Base-by-base conservation (phyloP, 306 rosid genomes). In the Sicyos edulis region DNA sequence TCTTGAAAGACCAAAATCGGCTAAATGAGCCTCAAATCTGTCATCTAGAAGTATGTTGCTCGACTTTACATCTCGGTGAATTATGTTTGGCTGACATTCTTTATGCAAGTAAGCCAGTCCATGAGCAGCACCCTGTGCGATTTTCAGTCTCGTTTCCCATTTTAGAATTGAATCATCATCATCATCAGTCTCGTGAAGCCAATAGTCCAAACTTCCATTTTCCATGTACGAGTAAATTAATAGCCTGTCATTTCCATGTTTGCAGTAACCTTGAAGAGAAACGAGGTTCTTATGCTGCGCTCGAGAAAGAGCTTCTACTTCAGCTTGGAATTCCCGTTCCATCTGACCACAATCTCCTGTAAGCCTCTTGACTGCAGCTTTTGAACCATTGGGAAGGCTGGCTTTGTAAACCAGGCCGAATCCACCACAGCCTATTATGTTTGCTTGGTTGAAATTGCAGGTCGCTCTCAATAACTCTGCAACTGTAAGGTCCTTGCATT, bases 381-480 rank as follows among this genome's bases (percentile, higher is more conserved):
- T 87, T 19, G 83, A 76, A 68, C 96, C 91, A 60, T 86, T 78
- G 5, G 92, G 91, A 81, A 90, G 80, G 83, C 74, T 75, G 67
- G 96, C 96, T 82, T 87, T 90, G 83, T 90, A 90, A 64, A 90
- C 96, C 78, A 90, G 84, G 77, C 96, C 96, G 70, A 87, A 90
- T 59, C 92, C 96, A 3, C 96, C 96, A 12, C 96, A 90, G 79
- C 96, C 96, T 70, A 90, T 84, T 71, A 90, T 87, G 72, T 90
- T 90, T 19, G 87, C 85, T 75, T 87, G 96, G 82, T 86, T 87
- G 80, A 90, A 90, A 76, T 90, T 85, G 81, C 79, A 81, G 44
- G 96, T 89, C 66, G 91, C 77, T 82, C 80, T 87, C 50, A 89
- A 76, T 84, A 89, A 83, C 64, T 87, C 92, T 13, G 85, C 56